Evolutionary conservation across 2,329 filamentous ascomycete genomes (phyloP).

Genomic region (Penicillium verrucosum): DNA sequence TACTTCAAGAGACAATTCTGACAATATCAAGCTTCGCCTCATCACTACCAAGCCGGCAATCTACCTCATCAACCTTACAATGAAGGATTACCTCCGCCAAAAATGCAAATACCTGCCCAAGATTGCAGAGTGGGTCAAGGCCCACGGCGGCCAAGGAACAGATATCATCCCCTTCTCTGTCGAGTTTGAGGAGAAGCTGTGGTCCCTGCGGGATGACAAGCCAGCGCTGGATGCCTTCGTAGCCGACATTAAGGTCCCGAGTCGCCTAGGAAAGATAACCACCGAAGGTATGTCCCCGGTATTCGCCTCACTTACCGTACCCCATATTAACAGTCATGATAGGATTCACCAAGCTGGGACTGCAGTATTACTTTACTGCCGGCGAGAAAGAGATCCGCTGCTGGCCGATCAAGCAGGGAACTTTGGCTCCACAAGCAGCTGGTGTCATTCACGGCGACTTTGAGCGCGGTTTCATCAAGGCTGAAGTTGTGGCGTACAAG

Average conservation of each 20-base stretch:
- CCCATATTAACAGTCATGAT: neutral
- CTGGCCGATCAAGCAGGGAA: constrained; percentile 3
- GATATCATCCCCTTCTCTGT: constrained; percentile 8
- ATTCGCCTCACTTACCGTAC: neutral
- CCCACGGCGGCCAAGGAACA: neutral
- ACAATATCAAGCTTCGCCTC: neutral
- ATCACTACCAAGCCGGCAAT: constrained; percentile 7
- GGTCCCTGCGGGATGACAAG: constrained; percentile 1
- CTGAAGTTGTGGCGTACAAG: constrained; percentile 7
- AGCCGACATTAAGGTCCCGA: neutral
- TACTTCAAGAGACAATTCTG: neutral
- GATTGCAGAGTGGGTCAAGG: constrained; percentile 6
- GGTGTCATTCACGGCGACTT: constrained; percentile 7
- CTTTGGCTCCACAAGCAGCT: constrained; percentile 2
- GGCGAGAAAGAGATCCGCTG: constrained; percentile 8
- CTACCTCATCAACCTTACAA: constrained; percentile 7
- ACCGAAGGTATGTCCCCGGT: neutral
- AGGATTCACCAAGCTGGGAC: constrained; percentile 6
- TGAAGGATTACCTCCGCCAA: constrained; percentile 7
- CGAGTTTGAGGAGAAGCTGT: constrained; percentile 8
- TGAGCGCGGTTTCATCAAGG: constrained; percentile 6
- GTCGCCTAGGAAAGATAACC: neutral
- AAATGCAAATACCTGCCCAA: constrained; percentile 6
- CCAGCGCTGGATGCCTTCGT: constrained; percentile 1
- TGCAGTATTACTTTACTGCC: constrained; percentile 7